Conservation (phyloP, 306 rosid species). For the Purshia tridentata region DNA sequence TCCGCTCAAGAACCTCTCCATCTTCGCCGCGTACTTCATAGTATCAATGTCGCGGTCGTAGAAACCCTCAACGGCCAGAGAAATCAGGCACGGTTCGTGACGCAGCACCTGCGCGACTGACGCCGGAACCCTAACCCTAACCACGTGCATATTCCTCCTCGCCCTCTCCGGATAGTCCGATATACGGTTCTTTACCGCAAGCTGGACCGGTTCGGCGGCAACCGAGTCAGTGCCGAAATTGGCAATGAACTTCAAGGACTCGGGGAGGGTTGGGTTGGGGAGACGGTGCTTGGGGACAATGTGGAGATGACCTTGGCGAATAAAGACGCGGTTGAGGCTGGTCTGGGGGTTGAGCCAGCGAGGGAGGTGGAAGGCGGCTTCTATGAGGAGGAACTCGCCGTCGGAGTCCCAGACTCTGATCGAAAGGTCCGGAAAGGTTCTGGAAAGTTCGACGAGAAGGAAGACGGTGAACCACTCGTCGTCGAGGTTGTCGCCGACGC, state of each 20-base stretch:
- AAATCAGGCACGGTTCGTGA: constrained; percentile 68
- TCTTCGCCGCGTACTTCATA: constrained; percentile 72
- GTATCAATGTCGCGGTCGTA: constrained; percentile 83
- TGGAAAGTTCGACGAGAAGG: constrained; percentile 72
- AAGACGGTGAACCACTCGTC: constrained; percentile 94
- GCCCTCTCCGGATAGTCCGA: constrained; percentile 71
- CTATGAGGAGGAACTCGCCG: constrained; percentile 91
- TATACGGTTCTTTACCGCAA: constrained; percentile 46
- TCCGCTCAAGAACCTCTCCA: constrained; percentile 67
- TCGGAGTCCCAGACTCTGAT: constrained; percentile 85
- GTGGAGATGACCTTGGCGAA: constrained; percentile 60
- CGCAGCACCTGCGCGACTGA: constrained; percentile 63
- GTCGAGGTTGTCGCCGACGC: constrained; percentile 76
- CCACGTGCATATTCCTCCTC: constrained; percentile 49
- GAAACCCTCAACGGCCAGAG: constrained; percentile 82
- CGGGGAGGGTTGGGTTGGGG: constrained; percentile 46
- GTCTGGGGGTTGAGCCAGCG: constrained; percentile 92
- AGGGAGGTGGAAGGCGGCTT: constrained; percentile 90
- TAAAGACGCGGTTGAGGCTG: constrained; percentile 65
- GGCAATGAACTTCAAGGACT: constrained; percentile 53
- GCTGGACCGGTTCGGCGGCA: constrained; percentile 65
- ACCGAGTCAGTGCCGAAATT: constrained; percentile 34
- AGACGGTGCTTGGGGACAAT: constrained; percentile 50
- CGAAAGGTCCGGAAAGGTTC: constrained; percentile 58
- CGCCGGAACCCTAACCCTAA: constrained; percentile 77